Conservation (phyloP, 2,329 filamentous ascomycete species). For the Thelonectria olida region DNA sequence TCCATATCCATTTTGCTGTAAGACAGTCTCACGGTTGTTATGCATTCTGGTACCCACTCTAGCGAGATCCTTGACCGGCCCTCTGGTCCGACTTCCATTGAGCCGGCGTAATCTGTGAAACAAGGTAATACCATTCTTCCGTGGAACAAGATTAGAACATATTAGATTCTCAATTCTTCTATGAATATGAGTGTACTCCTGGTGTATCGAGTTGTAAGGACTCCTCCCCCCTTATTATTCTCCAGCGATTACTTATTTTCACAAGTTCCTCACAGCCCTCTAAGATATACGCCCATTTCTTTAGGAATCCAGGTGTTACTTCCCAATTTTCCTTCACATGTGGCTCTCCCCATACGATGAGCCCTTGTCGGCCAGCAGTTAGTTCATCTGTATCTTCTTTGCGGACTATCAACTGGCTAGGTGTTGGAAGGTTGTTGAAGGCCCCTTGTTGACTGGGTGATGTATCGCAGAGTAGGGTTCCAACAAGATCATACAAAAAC, state of each 20-base stretch:
- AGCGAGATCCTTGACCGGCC: no score
- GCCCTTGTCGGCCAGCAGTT: background rate
- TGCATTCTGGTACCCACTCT: no score
- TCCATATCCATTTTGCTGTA: no score
- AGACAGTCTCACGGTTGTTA: no score
- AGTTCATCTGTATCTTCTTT: background rate
- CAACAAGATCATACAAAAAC: slow-evolving; percentile 20
- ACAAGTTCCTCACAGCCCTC: background rate
- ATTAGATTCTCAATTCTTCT: no score
- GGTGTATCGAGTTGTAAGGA: no score
- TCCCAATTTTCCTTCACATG: background rate
- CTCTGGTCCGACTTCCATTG: no score
- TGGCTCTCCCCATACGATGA: slow-evolving; percentile 22
- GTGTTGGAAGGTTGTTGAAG: background rate
- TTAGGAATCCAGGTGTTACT: background rate
- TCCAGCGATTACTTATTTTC: background rate
- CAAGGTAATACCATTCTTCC: no score
- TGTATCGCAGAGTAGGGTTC: background rate
- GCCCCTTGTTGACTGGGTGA: background rate
- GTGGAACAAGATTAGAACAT: no score
- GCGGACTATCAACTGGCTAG: background rate
- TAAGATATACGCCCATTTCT: background rate
- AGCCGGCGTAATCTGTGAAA: no score
- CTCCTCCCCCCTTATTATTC: background rate
- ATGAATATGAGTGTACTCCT: no score